Evolutionary conservation across 2,329 filamentous ascomycete genomes (phyloP).

Genomic region (Coleophoma eucalyptorum): DNA sequence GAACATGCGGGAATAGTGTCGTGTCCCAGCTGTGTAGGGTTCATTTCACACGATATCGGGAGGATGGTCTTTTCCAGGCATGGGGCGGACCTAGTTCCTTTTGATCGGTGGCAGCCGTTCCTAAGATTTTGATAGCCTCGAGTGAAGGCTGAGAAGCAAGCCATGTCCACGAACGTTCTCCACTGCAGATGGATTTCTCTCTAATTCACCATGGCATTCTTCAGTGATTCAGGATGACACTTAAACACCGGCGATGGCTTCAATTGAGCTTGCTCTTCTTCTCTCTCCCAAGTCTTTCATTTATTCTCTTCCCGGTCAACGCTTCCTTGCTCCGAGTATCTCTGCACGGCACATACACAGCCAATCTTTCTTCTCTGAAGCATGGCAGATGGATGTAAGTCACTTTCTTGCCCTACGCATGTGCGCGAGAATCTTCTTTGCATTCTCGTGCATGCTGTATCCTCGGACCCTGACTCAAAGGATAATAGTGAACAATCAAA

Average conservation of each 20-base stretch:
- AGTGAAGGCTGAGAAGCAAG: slow-evolving; percentile 15
- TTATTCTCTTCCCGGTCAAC: no score
- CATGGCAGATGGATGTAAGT: slow-evolving; percentile 30
- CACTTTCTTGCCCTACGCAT: slow-evolving; percentile 1
- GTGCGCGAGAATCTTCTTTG: no score
- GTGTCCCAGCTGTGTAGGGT: slow-evolving; percentile 24
- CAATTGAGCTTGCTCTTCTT: background rate
- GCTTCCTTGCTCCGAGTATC: no score
- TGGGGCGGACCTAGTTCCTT: slow-evolving; percentile 12
- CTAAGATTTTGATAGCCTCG: slow-evolving; percentile 2
- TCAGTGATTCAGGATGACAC: background rate
- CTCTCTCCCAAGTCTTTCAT: no score
- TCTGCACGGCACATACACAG: slow-evolving; percentile 15
- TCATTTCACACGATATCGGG: slow-evolving; percentile 15
- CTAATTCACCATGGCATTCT: no score
- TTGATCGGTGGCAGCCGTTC: slow-evolving; percentile 9
- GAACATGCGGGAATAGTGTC: slow-evolving; percentile 4
- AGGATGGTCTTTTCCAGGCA: background rate
- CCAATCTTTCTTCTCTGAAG: slow-evolving; percentile 13
- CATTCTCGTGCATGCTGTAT: no score
- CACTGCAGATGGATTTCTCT: no score
- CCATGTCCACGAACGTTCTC: background rate
- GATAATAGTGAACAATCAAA: slow-evolving; percentile 53
- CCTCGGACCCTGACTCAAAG: no score
- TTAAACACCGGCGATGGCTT: background rate